Percentiles rank a stretch among this genome's conserved stretches.
phyloP scores from a whole-genome alignment of 23 red algal genomes.

The Gracilaria vermiculophylla region DNA sequence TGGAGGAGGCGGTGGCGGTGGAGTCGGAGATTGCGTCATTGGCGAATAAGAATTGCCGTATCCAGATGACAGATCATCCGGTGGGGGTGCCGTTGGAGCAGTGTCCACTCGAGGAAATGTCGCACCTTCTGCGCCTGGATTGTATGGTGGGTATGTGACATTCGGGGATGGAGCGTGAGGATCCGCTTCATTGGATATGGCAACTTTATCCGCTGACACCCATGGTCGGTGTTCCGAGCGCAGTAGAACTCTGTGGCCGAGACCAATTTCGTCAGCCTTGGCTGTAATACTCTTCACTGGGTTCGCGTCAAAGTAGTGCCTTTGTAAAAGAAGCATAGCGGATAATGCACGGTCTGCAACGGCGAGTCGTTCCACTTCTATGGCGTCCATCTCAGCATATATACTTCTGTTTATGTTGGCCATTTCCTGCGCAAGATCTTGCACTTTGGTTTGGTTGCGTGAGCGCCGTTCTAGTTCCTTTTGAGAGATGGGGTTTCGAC shows the following conservation, averaged over 20 bases:
- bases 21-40: neutral
- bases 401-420: conserved; percentile 35
- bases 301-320: conserved; percentile 46
- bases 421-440: conserved; percentile 30
- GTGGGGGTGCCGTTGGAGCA: neutral
- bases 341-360: conserved; percentile 34
- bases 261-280: conserved; percentile 28
- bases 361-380: conserved; percentile 63
- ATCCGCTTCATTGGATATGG: neutral
- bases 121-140: neutral
- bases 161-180: neutral
- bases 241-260: conserved; percentile 44
- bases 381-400: conserved; percentile 53
- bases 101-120: conserved; percentile 12
- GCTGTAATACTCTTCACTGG: neutral
- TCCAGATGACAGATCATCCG: neutral
- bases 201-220: conserved; percentile 23
- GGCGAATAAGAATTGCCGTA: neutral
- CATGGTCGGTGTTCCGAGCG: conserved; percentile 45
- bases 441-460: conserved; percentile 44
- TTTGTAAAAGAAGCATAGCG: conserved; percentile 50
- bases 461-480: conserved; percentile 45
- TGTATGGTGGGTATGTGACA: neutral
- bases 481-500: neutral
- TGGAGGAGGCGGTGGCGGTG: neutral